phyloP scores from a whole-genome alignment of 805 yeast species.

The Hanseniaspora pseudoguilliermondii region DNA sequence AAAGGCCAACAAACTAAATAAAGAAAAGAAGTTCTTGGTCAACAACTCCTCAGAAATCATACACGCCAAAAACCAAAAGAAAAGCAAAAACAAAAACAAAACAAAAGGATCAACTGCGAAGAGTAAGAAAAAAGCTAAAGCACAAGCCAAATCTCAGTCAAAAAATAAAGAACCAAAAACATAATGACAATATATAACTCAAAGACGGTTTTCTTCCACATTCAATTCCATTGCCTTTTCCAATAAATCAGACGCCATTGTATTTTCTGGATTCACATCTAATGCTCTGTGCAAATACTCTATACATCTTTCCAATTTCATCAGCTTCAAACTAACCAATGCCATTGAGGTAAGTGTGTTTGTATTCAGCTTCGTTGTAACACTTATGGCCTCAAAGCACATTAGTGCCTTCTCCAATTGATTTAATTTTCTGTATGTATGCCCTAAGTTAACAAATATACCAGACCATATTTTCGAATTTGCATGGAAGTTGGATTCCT shows the following conservation, averaged over 20 bases:
- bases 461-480: constrained; percentile 78
- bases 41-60: not conserved
- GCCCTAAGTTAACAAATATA: constrained; percentile 76
- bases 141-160: not conserved
- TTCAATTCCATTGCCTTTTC: constrained; percentile 65
- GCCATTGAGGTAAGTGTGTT: constrained; percentile 78
- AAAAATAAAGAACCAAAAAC: not conserved
- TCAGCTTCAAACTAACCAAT: constrained; percentile 59
- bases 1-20: not conserved
- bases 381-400: constrained; percentile 65
- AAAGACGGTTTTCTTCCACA: constrained; percentile 13
- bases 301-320: constrained; percentile 53
- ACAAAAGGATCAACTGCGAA: not conserved
- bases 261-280: constrained; percentile 65
- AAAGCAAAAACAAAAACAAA: not conserved
- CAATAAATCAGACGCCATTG: constrained; percentile 70
- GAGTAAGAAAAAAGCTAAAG: not conserved
- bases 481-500: constrained; percentile 31
- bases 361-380: constrained; percentile 55
- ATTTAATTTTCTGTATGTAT: constrained; percentile 62
- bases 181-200: not conserved
- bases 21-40: not conserved
- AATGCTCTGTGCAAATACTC: constrained; percentile 69
- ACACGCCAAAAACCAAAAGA: not conserved
- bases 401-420: constrained; percentile 52